Evolutionary conservation across 345 rosid genomes (phyloP).

Genomic region (Microcos paniculata): DNA sequence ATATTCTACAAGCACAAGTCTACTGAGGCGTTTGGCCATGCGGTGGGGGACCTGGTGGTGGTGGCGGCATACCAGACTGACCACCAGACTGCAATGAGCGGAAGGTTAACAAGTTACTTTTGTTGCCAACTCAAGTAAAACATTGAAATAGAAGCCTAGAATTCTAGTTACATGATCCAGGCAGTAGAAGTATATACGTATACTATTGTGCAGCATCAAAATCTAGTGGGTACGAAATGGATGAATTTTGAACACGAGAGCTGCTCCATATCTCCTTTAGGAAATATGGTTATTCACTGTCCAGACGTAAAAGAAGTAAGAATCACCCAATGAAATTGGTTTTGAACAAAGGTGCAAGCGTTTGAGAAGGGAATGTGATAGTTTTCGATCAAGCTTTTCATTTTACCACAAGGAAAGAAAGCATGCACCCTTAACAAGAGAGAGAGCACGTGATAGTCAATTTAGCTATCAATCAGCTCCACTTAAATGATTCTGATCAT

Average conservation of each 20-base stretch:
- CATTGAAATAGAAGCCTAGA: background rate
- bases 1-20: background rate
- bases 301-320: background rate
- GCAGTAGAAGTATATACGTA: background rate
- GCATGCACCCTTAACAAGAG: background rate
- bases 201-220: background rate
- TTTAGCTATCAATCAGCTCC: background rate
- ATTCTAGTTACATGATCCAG: background rate
- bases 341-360: background rate
- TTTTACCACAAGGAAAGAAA: background rate
- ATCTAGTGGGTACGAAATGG: background rate
- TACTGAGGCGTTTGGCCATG: slow-evolving; percentile 50
- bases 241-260: background rate
- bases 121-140: background rate
- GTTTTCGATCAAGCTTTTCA: background rate
- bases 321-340: background rate
- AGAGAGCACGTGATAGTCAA: background rate
- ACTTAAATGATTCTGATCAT: background rate
- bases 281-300: background rate
- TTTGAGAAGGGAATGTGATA: background rate
- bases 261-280: background rate
- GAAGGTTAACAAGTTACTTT: slow-evolving; percentile 1
- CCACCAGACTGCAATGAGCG: slow-evolving; percentile 46
- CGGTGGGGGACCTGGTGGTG: slow-evolving; percentile 58
- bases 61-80: slow-evolving; percentile 55